Evolutionary conservation across 257 asterid genomes (phyloP), one percentile per base, ranked within the genome.

Genomic region (Salvia rosmarinus): DNA sequence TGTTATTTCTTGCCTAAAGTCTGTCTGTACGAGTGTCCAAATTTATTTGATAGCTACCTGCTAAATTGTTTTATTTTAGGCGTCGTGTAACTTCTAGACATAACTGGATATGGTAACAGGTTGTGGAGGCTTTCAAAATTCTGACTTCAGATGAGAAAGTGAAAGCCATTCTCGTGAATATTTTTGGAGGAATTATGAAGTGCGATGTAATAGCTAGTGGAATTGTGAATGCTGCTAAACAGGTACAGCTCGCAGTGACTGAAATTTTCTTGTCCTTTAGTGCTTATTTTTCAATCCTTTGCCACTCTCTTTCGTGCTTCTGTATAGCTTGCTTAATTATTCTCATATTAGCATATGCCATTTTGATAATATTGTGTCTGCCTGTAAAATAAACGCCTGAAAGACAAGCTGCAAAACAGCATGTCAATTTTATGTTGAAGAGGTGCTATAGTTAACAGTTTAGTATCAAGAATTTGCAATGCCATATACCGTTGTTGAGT

Each of bases 181-280:
- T 95, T 65, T 95, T 95, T 78, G 99, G 99, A 76, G 99, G 99
- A 79, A 95, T 95, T 54, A 95, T 95, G 99, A 91, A 95, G 84
- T 95, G 99, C 44, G 99, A 95, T 71, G 90, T 95, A 10, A 95
- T 95, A 72, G 98, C 99, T 73, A 87, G 97, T 75, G 99, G 99
- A 70, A 95, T 95, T 62, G 99, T 91, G 77, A 95, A 89, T 85
- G 99, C 99, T 76, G 98, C 99, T 44, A 89, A 95, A 78, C 89
- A 77, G 82, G 99, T 91, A 72, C 56, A 44, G 23, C 69, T 63
- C 5, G 13, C 35, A 2, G 13, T 0, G 1, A 63, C 54, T 40
- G 19, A 21, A 11, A 13, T 64, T 28, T 21, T 12, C n/a, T 21
- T 25, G 69, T 42, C 55, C 55, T 42, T 34, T 25, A 62, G 8